Evolutionary conservation across 345 rosid genomes (phyloP).

Genomic region (Syzygium aromaticum): DNA sequence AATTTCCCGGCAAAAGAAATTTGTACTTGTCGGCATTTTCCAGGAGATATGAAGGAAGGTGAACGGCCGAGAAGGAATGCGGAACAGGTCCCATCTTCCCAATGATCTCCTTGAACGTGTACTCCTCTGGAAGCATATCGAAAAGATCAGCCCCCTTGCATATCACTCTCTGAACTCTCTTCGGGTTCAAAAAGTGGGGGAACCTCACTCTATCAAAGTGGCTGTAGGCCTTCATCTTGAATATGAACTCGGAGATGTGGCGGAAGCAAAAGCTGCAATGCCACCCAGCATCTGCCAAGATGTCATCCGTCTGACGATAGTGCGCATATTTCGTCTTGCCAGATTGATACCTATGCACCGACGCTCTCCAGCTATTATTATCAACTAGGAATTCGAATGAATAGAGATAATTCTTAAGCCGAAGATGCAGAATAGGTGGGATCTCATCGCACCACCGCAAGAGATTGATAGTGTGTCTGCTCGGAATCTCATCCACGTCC

Average conservation of each 20-base stretch:
- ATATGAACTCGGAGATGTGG: constrained; percentile 39
- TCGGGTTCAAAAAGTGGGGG: constrained; percentile 39
- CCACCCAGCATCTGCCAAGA: constrained; percentile 62
- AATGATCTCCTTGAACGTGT: constrained; percentile 51
- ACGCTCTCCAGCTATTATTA: constrained; percentile 80
- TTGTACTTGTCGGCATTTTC: constrained; percentile 47
- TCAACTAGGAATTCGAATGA: constrained; percentile 78
- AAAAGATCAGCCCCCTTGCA: constrained; percentile 57
- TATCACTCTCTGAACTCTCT: constrained; percentile 49
- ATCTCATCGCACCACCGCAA: constrained; percentile 74
- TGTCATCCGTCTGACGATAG: constrained; percentile 45
- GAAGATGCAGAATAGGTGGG: constrained; percentile 68
- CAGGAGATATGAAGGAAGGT: constrained; percentile 50
- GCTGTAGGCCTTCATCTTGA: constrained; percentile 66
- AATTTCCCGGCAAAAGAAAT: constrained; percentile 56
- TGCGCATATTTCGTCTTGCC: constrained; percentile 51
- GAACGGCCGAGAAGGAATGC: constrained; percentile 56
- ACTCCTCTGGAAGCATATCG: constrained; percentile 65
- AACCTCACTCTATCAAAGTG: constrained; percentile 53
- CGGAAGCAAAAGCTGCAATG: constrained; percentile 70
- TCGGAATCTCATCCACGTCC: constrained; percentile 89
- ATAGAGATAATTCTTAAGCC: constrained; percentile 69
- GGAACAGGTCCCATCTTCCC: constrained; percentile 67
- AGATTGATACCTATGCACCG: constrained; percentile 52
- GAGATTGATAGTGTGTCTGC: constrained; percentile 76